Conservation (phyloP, 495 filamentous ascomycete genomes). For the Bacidia rubella region DNA sequence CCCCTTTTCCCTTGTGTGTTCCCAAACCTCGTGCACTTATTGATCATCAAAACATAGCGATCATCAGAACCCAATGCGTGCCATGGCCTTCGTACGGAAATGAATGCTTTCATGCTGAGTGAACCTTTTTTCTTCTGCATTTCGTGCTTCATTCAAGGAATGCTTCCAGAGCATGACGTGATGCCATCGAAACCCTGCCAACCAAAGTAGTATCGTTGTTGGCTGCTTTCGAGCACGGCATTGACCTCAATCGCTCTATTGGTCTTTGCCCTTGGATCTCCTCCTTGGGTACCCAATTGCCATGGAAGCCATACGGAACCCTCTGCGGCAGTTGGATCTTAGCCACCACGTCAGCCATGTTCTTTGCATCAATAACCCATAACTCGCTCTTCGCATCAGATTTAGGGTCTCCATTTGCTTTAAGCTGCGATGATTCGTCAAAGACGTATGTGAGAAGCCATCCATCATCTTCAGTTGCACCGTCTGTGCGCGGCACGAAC, state of each 20-base stretch:
- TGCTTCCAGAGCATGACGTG: too few relatives aligned
- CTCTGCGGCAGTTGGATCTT: slow-evolving; percentile 42
- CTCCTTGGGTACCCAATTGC: slow-evolving; percentile 48
- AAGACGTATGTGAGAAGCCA: slow-evolving; percentile 50
- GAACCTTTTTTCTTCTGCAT: too few relatives aligned
- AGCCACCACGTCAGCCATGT: slow-evolving; percentile 42
- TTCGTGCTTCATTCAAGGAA: too few relatives aligned
- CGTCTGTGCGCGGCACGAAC: slow-evolving; percentile 38
- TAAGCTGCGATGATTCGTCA: slow-evolving; percentile 41
- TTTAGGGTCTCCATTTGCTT: slow-evolving; percentile 28
- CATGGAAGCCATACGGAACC: slow-evolving; percentile 56
- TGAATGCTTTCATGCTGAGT: too few relatives aligned
- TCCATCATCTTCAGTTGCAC: slow-evolving; percentile 40
- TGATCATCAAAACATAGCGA: too few relatives aligned
- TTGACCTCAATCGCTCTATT: slow-evolving; percentile 1
- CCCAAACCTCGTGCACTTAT: too few relatives aligned
- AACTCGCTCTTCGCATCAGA: slow-evolving; percentile 38
- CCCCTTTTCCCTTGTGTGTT: too few relatives aligned
- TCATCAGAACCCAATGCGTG: too few relatives aligned
- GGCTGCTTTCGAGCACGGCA: too few relatives aligned
- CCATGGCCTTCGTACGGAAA: too few relatives aligned
- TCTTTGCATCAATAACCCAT: slow-evolving; percentile 50
- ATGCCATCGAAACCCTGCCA: too few relatives aligned
- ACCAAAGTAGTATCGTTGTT: too few relatives aligned
- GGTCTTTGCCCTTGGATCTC: slow-evolving; percentile 34